phyloP scores from a whole-genome alignment of 2,329 filamentous ascomycete species.

The Paramyrothecium roridum region DNA sequence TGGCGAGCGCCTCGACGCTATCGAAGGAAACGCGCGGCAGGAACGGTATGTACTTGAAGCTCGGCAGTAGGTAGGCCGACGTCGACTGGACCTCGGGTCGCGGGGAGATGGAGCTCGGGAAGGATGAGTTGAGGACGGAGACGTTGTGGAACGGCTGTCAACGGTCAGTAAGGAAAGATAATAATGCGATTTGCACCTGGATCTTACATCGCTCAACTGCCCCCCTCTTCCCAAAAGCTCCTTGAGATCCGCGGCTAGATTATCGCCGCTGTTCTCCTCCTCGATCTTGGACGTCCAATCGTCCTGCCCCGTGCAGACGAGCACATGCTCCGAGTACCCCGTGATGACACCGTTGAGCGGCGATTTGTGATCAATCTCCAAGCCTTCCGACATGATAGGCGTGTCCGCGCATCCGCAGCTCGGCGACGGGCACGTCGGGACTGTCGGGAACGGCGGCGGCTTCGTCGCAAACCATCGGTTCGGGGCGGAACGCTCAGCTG shows the following conservation, averaged over 20 bases:
- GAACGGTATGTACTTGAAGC: slow-evolving; percentile 75
- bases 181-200: too few species aligned
- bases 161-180: neutral
- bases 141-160: slow-evolving; percentile 78
- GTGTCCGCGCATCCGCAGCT: slow-evolving; percentile 72
- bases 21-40: slow-evolving; percentile 62
- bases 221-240: slow-evolving; percentile 65
- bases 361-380: slow-evolving; percentile 71
- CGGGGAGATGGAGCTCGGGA: slow-evolving; percentile 54
- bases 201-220: slow-evolving; percentile 61
- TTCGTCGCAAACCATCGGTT: slow-evolving; percentile 7
- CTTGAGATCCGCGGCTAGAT: slow-evolving; percentile 70
- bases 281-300: slow-evolving; percentile 87
- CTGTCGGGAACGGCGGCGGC: slow-evolving; percentile 36
- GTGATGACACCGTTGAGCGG: slow-evolving; percentile 74
- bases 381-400: slow-evolving; percentile 59
- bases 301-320: slow-evolving; percentile 75
- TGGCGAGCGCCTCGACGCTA: slow-evolving; percentile 54
- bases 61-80: slow-evolving; percentile 76
- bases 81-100: slow-evolving; percentile 45
- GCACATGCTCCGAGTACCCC: slow-evolving; percentile 74
- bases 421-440: slow-evolving; percentile 66
- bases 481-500: neutral
- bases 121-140: slow-evolving; percentile 72
- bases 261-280: slow-evolving; percentile 67